Conservation (phyloP, 2,329 filamentous ascomycete genomes). For the Cordyceps cicadae region DNA sequence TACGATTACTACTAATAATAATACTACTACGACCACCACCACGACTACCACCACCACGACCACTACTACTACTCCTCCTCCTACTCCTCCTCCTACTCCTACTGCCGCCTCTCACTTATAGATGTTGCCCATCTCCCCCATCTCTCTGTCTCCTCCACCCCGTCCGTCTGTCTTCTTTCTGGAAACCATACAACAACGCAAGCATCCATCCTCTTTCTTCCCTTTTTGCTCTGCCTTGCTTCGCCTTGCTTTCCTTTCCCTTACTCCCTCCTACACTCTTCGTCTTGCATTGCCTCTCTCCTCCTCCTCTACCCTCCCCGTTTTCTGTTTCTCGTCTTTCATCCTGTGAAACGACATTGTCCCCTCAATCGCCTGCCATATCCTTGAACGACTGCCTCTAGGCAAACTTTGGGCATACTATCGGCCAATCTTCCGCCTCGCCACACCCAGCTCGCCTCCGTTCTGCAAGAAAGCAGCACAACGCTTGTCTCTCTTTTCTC, state of each 20-base stretch:
- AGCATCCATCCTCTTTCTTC: not conserved
- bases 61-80: too few relatives aligned
- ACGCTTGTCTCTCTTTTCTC: not conserved
- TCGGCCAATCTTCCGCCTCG: not conserved
- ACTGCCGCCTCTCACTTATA: conserved; percentile 2
- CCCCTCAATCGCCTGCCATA: conserved; percentile 2
- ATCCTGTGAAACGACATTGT: conserved; percentile 6
- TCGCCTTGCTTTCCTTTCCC: too few relatives aligned
- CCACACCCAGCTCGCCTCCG: not conserved
- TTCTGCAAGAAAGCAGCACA: not conserved
- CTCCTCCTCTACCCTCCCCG: not conserved
- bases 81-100: too few relatives aligned
- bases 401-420: conserved; percentile 1
- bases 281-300: not conserved
- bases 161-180: not conserved
- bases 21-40: too few relatives aligned
- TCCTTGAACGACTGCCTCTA: not conserved
- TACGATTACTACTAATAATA: too few relatives aligned
- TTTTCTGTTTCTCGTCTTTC: conserved; percentile 1
- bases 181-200: not conserved
- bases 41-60: too few relatives aligned
- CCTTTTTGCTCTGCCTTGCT: not conserved
- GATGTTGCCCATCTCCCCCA: conserved; percentile 1
- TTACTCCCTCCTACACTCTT: too few relatives aligned
- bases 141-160: not conserved